A percentile compares a stretch with the other conserved stretches of the same genome.
Evolutionary conservation across 1,139 yeast species (phyloP).

Genomic region (Sugiyamaella sp.): DNA sequence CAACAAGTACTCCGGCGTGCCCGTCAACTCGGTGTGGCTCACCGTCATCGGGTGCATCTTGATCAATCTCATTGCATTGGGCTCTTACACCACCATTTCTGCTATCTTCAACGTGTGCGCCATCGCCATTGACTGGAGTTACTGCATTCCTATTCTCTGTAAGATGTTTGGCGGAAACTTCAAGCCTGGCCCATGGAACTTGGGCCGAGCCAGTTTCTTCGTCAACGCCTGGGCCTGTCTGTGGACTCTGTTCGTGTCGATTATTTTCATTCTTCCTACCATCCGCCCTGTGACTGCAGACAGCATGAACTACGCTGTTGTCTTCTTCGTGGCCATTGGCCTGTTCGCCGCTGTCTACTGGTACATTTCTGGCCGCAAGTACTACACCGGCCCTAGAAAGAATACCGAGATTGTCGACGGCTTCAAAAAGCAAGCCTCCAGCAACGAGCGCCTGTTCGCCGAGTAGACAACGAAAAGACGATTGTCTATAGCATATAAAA

Average conservation of each 20-base stretch:
- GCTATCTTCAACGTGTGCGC: slow-evolving; percentile 80
- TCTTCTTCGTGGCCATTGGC: slow-evolving; percentile 59
- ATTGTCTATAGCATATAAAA: not conserved
- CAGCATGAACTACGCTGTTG: slow-evolving; percentile 70
- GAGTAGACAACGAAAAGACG: not conserved
- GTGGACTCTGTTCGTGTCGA: slow-evolving; percentile 40
- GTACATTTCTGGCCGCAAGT: slow-evolving; percentile 29
- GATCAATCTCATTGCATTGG: slow-evolving; percentile 60
- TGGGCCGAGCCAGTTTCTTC: slow-evolving; percentile 61
- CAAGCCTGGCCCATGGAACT: slow-evolving; percentile 69
- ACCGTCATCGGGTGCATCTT: slow-evolving; percentile 61
- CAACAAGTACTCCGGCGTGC: slow-evolving; percentile 58
- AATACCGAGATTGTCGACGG: slow-evolving; percentile 25
- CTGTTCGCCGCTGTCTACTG: slow-evolving; percentile 31
- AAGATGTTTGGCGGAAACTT: slow-evolving; percentile 58
- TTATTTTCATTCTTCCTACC: slow-evolving; percentile 64
- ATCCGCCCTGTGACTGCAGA: slow-evolving; percentile 64
- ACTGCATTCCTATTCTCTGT: slow-evolving; percentile 66
- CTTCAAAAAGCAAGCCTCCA: not conserved
- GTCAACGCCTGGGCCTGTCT: slow-evolving; percentile 53
- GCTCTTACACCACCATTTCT: slow-evolving; percentile 67
- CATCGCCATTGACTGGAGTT: slow-evolving; percentile 69
- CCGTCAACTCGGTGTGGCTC: slow-evolving; percentile 69
- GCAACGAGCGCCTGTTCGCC: not conserved
- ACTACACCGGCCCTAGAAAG: slow-evolving; percentile 30